Base-by-base conservation (phyloP, 2,329 filamentous ascomycete species). In the Scedosporium dehoogii region DNA sequence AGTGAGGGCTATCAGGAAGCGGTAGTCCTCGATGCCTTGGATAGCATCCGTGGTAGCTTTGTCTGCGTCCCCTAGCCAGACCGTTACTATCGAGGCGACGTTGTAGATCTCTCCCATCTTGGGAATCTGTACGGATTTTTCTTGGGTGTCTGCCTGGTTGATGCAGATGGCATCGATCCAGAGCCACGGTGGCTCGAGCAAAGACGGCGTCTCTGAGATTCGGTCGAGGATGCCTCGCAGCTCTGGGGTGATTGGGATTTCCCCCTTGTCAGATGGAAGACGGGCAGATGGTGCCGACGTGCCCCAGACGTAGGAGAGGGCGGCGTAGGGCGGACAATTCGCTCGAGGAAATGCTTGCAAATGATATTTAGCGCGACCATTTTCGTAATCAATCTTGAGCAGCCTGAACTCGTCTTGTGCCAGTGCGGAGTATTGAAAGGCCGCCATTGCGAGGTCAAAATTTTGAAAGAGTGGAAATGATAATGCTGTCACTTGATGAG, bases 161-260 rank as follows among this genome's bases (percentile, higher is more conserved):
- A 70, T 70, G 57, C 68, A 70, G n/a, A 70, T 65, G 25, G 63
- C 65, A 29, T 69, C 68, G 4, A 67, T 64, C 68, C 68, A 69
- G 5, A 66, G n/a, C 58, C 58, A 60, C n/a, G 44, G 7, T 2
- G 18, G 16, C 12, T 48, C 44, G 2, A 10, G n/a, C n/a, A 48
- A 14, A 14, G 44, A 48, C 9, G 44, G 44, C 6, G 21, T 48
- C n/a, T 21, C 44, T 21, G n/a, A 16, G 21, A 48, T 18, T 5
- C 44, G 44, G 21, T 48, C 3, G 44, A 48, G 44, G 14, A 48
- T n/a, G 14, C 2, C 44, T 21, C 14, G 16, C 2, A 48, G 44
- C 44, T 48, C 44, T 6, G 44, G 21, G 2, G 44, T 48, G 44
- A 48, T 48, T 18, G 16, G 44, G 44, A 48, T 48, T 4, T 48